phyloP scores from a whole-genome alignment of 306 rosid species.

The Quercus berberidifolia region DNA sequence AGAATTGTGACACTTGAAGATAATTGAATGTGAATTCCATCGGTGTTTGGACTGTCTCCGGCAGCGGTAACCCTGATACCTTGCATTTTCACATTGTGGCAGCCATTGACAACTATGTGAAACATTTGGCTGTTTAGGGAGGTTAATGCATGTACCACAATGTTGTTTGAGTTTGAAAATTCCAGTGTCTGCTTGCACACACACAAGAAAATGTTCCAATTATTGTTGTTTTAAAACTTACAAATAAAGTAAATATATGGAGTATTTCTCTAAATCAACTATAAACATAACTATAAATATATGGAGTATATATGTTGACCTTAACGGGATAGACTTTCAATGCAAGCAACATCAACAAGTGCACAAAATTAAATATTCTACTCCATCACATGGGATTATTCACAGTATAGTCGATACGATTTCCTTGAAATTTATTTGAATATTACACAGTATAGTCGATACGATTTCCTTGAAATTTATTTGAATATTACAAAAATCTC shows the following conservation, averaged over 20 bases:
- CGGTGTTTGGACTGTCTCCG: slow-evolving; percentile 52
- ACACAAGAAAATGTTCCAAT: not conserved
- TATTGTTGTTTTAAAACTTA: not conserved
- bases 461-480: too few relatives aligned
- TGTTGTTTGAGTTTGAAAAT: slow-evolving; percentile 40
- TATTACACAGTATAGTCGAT: too few relatives aligned
- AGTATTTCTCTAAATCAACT: too few relatives aligned
- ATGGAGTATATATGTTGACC: too few relatives aligned
- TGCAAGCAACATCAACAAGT: too few relatives aligned
- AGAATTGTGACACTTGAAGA: slow-evolving; percentile 45
- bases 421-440: too few relatives aligned
- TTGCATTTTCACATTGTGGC: slow-evolving; percentile 37
- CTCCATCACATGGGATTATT: too few relatives aligned
- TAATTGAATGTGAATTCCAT: slow-evolving; percentile 55
- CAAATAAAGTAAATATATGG: not conserved
- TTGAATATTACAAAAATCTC: too few relatives aligned
- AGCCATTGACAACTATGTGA: slow-evolving; percentile 46
- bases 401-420: too few relatives aligned
- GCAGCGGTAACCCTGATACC: slow-evolving; percentile 31
- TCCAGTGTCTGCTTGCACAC: slow-evolving; percentile 27
- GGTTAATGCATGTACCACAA: slow-evolving; percentile 33
- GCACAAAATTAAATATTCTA: too few relatives aligned
- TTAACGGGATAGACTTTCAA: too few relatives aligned
- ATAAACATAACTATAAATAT: too few relatives aligned
- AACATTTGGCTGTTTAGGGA: slow-evolving; percentile 53